These are phyloP conservation scores for Cercospora nicotianae DNA, from an alignment of 2,329 filamentous ascomycete genomes.

Conservation along the genomic window DNA sequence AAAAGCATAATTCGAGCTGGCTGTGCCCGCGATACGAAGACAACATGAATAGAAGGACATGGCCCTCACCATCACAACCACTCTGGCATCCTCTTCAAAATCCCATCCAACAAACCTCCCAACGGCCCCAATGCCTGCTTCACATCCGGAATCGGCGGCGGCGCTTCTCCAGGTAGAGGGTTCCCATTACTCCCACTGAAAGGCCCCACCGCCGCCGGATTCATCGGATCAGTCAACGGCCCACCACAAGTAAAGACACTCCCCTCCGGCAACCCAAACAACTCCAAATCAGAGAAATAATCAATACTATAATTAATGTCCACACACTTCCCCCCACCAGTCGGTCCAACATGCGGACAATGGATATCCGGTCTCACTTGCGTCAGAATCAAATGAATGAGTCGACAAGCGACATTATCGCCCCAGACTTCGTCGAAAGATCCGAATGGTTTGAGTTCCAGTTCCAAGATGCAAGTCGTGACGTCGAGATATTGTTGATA, in stretches of 20 bases:
- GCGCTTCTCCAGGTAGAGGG: not conserved
- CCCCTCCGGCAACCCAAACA: slow-evolving; percentile 25
- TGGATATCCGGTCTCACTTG: slow-evolving; percentile 32
- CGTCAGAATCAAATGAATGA: slow-evolving; percentile 45
- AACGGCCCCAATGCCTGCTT: not conserved
- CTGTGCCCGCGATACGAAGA: not conserved
- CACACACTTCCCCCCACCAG: slow-evolving; percentile 34
- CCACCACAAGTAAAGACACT: slow-evolving; percentile 23
- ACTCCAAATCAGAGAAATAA: slow-evolving; percentile 32
- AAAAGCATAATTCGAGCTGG: not conserved
- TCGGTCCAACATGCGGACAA: slow-evolving; percentile 37
- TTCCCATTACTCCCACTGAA: slow-evolving; percentile 2
- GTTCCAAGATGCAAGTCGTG: slow-evolving; percentile 37
- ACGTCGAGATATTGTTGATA: slow-evolving; percentile 41
- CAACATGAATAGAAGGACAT: no score
- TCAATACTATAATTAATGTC: slow-evolving; percentile 31
- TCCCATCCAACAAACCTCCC: not conserved
- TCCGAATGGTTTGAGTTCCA: slow-evolving; percentile 42
- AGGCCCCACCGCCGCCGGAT: slow-evolving; percentile 1
- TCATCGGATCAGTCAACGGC: slow-evolving; percentile 11
- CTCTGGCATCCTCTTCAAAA: slow-evolving; percentile 9
- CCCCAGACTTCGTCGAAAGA: slow-evolving; percentile 48
- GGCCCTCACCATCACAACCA: not conserved
- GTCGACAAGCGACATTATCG: slow-evolving; percentile 48
- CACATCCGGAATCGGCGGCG: slow-evolving; percentile 2